Evolutionary conservation across 352 stramenopile genomes (phyloP).

Genomic region (Phytophthora meadii): DNA sequence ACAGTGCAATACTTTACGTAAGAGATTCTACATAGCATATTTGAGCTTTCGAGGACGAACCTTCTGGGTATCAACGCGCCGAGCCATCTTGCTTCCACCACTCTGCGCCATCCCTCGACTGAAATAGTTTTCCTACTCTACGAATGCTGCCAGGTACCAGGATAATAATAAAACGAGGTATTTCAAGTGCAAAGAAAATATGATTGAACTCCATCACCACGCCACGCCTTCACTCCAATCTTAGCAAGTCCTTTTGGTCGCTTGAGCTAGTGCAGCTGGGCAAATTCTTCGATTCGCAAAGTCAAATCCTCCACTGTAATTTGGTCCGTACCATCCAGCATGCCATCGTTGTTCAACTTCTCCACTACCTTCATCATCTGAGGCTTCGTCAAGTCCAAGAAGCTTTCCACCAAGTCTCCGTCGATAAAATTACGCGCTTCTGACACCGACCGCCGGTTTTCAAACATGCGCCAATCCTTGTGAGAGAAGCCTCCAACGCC

Average conservation of each 20-base stretch:
- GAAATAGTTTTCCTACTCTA: neutral
- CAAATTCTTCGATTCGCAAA: conserved; percentile 77
- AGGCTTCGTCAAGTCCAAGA: conserved; percentile 92
- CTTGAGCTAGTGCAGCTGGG: conserved; percentile 69
- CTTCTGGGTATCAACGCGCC: conserved; percentile 18
- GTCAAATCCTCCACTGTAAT: conserved; percentile 76
- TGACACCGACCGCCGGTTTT: conserved; percentile 85
- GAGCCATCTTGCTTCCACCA: conserved; percentile 15
- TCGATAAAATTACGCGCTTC: conserved; percentile 96
- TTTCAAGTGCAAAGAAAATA: conserved; percentile 31
- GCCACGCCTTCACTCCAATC: neutral
- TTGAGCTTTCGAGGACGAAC: no score
- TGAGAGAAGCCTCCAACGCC: conserved; percentile 94
- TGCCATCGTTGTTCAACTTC: conserved; percentile 91
- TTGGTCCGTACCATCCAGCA: conserved; percentile 66
- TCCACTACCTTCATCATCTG: conserved; percentile 93
- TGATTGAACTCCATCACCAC: conserved; percentile 10
- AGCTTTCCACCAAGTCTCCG: conserved; percentile 95
- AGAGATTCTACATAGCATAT: no score
- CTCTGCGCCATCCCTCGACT: conserved; percentile 18
- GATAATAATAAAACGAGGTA: conserved; percentile 29
- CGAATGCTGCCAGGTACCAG: conserved; percentile 1
- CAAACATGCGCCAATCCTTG: conserved; percentile 93
- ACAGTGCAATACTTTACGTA: no score
- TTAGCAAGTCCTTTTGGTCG: neutral